Base-by-base conservation (phyloP, 1,139 yeast species). In the Oligophagozyma castellii region DNA sequence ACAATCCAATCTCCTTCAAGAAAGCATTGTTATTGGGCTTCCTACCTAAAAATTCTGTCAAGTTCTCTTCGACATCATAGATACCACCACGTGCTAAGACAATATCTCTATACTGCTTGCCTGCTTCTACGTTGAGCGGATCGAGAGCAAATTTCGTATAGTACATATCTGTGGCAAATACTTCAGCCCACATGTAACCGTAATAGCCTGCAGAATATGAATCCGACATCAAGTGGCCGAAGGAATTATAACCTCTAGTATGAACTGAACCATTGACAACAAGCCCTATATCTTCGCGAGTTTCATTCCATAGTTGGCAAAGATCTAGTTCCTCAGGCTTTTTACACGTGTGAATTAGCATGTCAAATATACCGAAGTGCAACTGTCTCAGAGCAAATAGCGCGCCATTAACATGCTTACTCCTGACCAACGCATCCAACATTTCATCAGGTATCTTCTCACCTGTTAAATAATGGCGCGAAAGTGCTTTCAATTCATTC, bases 131-230 rank as follows among this genome's bases (percentile, higher is more conserved):
- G 46, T 74, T 68, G 65, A 78, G 63, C 16, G 93, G 93, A 47
- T 75, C 70, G 2, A 59, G 44, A 37, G 69, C 67, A 60, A 81
- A 81, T 45, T 69, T 67, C n/a, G 79, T 57, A 52, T 77, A 72
- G 58, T 68, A 81, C 53, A 81, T 78, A 53, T 81, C 94, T 5
- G 80, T 70, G 2, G 93, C 92, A 59, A 74, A 81, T 14, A 79
- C 93, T 42, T 73, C 74, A 2, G 92, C 77, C 73, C 83, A 81
- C 56, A 80, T 57, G 53, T 81, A 81, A 3, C 93, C 93, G 46
- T 80, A 81, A 56, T 81, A 81, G 3, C 93, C 92, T 14, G 89
- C 72, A 38, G 77, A 84, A 48, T 81, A 81, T 5, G 93, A 92
- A 27, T 81, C 84, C 55, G 77, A 75, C 56, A 81, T 64, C 13